Evolutionary conservation across 345 rosid genomes (phyloP).

Genomic region (Conringia planisiliqua): DNA sequence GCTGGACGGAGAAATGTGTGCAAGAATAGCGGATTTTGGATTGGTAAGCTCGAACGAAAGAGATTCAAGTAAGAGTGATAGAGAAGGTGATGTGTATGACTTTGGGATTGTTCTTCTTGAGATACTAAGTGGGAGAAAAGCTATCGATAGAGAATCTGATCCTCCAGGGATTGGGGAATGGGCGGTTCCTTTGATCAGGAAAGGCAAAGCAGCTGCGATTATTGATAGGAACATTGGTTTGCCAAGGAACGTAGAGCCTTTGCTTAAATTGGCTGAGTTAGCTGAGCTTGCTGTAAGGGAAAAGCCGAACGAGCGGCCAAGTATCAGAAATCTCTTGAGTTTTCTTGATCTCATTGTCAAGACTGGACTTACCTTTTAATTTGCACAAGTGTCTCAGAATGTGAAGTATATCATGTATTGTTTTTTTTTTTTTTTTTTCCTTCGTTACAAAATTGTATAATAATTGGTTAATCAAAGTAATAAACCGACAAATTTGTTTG

Average conservation of each 20-base stretch:
- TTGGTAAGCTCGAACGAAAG: slow-evolving; percentile 53
- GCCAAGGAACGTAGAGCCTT: slow-evolving; percentile 81
- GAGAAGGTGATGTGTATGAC: slow-evolving; percentile 60
- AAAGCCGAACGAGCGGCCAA: slow-evolving; percentile 57
- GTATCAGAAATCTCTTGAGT: slow-evolving; percentile 48
- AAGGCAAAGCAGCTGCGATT: slow-evolving; percentile 69
- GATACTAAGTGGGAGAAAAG: slow-evolving; percentile 82
- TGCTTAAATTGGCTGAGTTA: slow-evolving; percentile 73
- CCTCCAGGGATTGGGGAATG: slow-evolving; percentile 72
- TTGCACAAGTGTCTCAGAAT: not conserved
- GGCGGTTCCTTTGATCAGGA: slow-evolving; percentile 65
- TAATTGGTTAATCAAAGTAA: slow-evolving; percentile 23
- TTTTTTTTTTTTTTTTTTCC: not conserved
- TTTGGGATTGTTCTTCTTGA: slow-evolving; percentile 77
- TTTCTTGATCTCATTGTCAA: slow-evolving; percentile 68
- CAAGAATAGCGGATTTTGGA: slow-evolving; percentile 81
- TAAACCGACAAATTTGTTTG: slow-evolving; percentile 16
- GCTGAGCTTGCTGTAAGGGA: slow-evolving; percentile 72
- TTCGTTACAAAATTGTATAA: slow-evolving; percentile 15
- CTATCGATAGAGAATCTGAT: slow-evolving; percentile 53
- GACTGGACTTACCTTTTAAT: slow-evolving; percentile 55
- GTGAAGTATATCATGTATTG: slow-evolving; percentile 9
- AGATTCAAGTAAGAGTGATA: slow-evolving; percentile 47
- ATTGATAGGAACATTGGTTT: slow-evolving; percentile 60
- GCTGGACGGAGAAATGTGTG: slow-evolving; percentile 78